Percentiles rank a stretch among this genome's conserved stretches.
phyloP scores from a whole-genome alignment of 768 basidiomycete species.

The Leccinum sublutescens region DNA sequence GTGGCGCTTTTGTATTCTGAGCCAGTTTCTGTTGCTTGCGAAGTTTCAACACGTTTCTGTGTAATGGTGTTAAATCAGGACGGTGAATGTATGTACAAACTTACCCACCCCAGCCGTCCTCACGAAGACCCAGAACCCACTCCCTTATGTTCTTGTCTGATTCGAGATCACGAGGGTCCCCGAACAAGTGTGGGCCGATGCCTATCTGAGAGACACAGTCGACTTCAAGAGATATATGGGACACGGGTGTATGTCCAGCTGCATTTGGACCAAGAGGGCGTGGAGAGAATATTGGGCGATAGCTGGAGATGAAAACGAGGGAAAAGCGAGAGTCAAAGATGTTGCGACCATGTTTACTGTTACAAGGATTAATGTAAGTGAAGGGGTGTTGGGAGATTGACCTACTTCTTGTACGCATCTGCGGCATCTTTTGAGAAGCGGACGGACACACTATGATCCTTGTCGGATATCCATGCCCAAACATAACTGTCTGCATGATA shows the following conservation, averaged over 20 bases:
- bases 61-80: slow-evolving; percentile 1
- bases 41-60: slow-evolving; percentile 47
- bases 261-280: slow-evolving; percentile 42
- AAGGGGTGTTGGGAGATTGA: slow-evolving; percentile 4
- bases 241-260: slow-evolving; percentile 38
- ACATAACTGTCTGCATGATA: slow-evolving; percentile 45
- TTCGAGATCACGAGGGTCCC: slow-evolving; percentile 41
- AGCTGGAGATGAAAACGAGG: slow-evolving; percentile 47
- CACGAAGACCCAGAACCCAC: slow-evolving; percentile 58
- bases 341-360: slow-evolving; percentile 28
- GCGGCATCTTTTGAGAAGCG: slow-evolving; percentile 56
- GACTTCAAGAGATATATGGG: slow-evolving; percentile 56
- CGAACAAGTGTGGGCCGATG: slow-evolving; percentile 36
- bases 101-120: slow-evolving; percentile 62
- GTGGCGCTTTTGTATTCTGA: slow-evolving; percentile 8
- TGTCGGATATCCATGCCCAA: slow-evolving; percentile 69
- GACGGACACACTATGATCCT: slow-evolving; percentile 45
- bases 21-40: slow-evolving; percentile 34
- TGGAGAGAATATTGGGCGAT: slow-evolving; percentile 50
- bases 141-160: slow-evolving; percentile 32
- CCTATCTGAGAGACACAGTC: slow-evolving; percentile 43
- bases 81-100: slow-evolving; percentile 22
- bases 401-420: slow-evolving; percentile 41
- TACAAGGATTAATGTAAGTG: slow-evolving; percentile 8
- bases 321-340: slow-evolving; percentile 48